Evolutionary conservation across 106 monocot genomes (phyloP), one percentile per base, ranked within the genome.

Genomic region (Posidonia australis): DNA sequence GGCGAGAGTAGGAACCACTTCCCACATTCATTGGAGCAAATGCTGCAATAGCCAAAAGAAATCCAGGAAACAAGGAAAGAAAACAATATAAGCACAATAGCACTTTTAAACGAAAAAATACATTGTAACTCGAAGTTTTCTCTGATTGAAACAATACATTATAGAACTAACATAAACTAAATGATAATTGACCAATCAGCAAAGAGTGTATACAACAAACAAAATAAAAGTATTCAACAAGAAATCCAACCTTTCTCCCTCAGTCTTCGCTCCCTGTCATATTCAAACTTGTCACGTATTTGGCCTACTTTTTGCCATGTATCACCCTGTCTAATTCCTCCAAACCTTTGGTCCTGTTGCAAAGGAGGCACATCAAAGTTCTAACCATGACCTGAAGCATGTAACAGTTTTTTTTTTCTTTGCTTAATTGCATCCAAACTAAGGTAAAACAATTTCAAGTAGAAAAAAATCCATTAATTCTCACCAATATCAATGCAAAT

Each of bases 231-330:
- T 14, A 57, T 57, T 57, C 10, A 19, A 30, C 9, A 1, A 71
- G 13, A 47, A 61, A 73, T 47, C 75, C 3, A 65, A 89, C 93
- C 86, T 90, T 77, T 86, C 48, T 86, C 94, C 25, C 77, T 90
- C 86, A 90, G 90, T 74, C 90, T 90, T 72, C 76, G 82, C 58
- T 90, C 94, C 69, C 94, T 79, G 26, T 94, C 84, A 80, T 84
- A 90, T 73, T 94, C 94, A 77, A 94, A 94, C 64, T 84, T 90
- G 72, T 94, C 94, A 45, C 86, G 86, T 67, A 94, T 67, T 76
- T 86, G 82, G 44, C 76, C 66, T 58, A 82, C 80, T 63, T 82
- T 81, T 28, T 87, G 77, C 94, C 77, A 84, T 28, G 75, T 63
- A 66, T 75, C 78, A 72, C 52, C 69, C 67, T 71, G 82, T 46